Evolutionary conservation across 768 basidiomycete genomes (phyloP).

Genomic region (Clitopilus hobsonii): DNA sequence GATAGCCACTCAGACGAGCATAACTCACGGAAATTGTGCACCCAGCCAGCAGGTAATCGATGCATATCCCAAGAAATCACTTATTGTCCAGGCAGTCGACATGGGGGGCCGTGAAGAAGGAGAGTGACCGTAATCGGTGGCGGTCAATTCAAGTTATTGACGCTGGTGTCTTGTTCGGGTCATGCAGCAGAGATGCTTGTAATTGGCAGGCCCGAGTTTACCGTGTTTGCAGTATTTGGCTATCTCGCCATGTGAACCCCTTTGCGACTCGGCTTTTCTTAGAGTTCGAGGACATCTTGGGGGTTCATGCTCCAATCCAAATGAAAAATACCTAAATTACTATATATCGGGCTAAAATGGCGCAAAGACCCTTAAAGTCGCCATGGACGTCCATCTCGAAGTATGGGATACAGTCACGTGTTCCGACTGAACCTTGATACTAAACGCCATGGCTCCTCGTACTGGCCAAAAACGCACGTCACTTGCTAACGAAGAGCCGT

Average conservation of each 20-base stretch:
- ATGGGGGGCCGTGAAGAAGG: constrained; percentile 15
- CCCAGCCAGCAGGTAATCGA: constrained; percentile 81
- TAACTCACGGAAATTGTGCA: constrained; percentile 85
- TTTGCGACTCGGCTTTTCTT: background rate
- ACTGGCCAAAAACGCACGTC: constrained; percentile 32
- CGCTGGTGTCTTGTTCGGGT: background rate
- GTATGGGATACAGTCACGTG: background rate
- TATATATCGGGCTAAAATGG: background rate
- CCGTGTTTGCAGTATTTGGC: background rate
- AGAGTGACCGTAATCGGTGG: constrained; percentile 15
- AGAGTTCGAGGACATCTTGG: background rate
- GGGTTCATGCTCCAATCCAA: background rate
- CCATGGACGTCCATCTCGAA: background rate
- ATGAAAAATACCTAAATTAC: background rate
- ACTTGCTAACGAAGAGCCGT: constrained; percentile 23
- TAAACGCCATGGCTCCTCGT: constrained; percentile 23
- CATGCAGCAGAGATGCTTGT: background rate
- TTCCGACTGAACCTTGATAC: background rate
- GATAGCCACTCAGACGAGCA: background rate
- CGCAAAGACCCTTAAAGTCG: background rate
- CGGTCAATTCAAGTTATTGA: constrained; percentile 5
- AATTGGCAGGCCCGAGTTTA: background rate
- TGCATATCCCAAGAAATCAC: constrained; percentile 62
- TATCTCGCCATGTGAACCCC: background rate
- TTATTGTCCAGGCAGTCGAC: constrained; percentile 32